A percentile compares a stretch with the other conserved stretches of the same genome.
Evolutionary conservation across 2,329 filamentous ascomycete species (phyloP).

Genomic region (Fusarium sp.): DNA sequence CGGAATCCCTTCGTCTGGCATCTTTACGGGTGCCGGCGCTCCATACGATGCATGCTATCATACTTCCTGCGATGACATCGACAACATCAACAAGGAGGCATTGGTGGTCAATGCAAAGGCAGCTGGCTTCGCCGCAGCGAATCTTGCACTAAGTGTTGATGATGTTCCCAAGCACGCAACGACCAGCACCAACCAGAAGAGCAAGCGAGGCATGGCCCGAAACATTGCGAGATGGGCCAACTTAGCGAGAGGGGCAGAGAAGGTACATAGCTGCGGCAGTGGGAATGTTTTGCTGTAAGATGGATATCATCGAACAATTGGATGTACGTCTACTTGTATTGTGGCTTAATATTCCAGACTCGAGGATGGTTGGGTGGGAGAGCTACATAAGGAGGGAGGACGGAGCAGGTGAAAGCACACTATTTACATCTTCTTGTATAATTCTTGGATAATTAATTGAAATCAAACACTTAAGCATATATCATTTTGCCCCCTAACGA

Average conservation of each 20-base stretch:
- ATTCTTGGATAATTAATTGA: no score
- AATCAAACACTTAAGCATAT: no score
- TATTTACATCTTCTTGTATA: no score
- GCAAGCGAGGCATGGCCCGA: slow-evolving; percentile 16
- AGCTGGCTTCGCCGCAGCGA: slow-evolving; percentile 67
- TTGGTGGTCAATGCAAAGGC: slow-evolving; percentile 56
- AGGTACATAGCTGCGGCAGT: slow-evolving; percentile 25
- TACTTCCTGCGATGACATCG: slow-evolving; percentile 56
- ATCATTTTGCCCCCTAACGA: no score
- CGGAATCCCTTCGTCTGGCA: slow-evolving; percentile 56
- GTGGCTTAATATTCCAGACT: not conserved
- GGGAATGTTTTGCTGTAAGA: slow-evolving; percentile 11
- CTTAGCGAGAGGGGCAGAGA: slow-evolving; percentile 26
- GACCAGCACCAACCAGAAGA: slow-evolving; percentile 15
- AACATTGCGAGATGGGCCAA: slow-evolving; percentile 29
- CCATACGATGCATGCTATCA: slow-evolving; percentile 56
- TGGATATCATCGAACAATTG: not conserved
- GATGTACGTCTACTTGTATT: not conserved
- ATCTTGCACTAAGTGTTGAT: slow-evolving; percentile 53
- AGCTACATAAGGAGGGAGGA: not conserved
- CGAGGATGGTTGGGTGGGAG: not conserved
- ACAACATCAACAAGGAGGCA: slow-evolving; percentile 58
- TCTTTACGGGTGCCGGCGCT: slow-evolving; percentile 57
- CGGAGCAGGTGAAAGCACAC: no score
- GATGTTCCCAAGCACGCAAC: slow-evolving; percentile 46